Base-by-base conservation (phyloP, 2,329 filamentous ascomycete genomes). In the Cercospora nicotianae region DNA sequence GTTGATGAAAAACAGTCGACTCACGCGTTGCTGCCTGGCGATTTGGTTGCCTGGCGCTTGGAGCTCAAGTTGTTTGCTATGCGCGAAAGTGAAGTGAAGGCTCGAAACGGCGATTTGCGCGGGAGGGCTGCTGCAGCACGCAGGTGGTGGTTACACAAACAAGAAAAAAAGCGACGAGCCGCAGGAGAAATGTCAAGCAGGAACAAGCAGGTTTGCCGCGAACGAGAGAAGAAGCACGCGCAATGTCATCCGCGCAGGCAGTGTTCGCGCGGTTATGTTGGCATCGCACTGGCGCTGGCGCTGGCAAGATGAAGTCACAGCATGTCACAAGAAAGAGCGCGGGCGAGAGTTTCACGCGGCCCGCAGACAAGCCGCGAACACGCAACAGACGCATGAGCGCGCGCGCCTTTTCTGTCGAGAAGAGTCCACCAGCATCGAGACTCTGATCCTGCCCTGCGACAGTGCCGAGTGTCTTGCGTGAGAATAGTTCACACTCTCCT, bases 151-250 rank as follows among this genome's bases (percentile, higher is more conserved):
- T 63, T 26, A 18, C 60, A 33, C 42, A 57, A 33, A 33, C 33
- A 63, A 30, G 8, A 20, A 39, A 20, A 39, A 20, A 30, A 36
- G 31, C 23, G 48, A 28, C 23, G 48, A 28, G 9, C 23, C 48
- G 48, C 48, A 53, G 48, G 12, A 53, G 23, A 16, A 53, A 53
- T 16, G 48, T 53, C 48, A 53, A 53, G 48, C 48, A 28, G 48
- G 61, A 30, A 23, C 23, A 39, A 30, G 61, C 18, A 42, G 51
- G 26, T 64, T 53, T 51, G 62, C 45, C 51, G 62, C 30, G 42
- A 64, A 20, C 51, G 62, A 64, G 62, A 64, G 53, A 45, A 58
- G 62, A 57, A 64, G 36, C 53, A 59, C n/a, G 53, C 36, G 30
- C 13, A 42, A 28, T n/a, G 48, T 12, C 48, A 53, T 51, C 18